Base-by-base conservation (phyloP, 2,329 filamentous ascomycete species). In the Allantophomopsis cytisporea region DNA sequence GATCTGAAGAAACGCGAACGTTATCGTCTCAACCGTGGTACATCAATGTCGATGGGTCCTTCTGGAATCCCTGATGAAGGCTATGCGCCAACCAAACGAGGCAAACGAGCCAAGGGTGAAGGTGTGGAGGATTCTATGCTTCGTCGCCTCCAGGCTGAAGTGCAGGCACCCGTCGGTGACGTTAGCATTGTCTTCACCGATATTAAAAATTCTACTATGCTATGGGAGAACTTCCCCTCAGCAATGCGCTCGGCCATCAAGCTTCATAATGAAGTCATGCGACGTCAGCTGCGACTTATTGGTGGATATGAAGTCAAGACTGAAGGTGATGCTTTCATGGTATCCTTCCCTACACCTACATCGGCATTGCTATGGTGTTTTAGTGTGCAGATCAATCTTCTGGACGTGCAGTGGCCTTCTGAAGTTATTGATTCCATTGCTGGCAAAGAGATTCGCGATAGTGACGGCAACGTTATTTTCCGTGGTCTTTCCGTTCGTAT, bases 241-340 rank as follows among this genome's bases (percentile, higher is more conserved):
- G 88, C 91, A 15, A 98, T 98, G 91, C 76, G 89, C 51, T 89
- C 88, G 12, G 88, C 88, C 14, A 98, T 98, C 62, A 93, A 89
- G 60, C 80, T 94, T 49, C 91, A 98, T 68, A 98, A 98, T 59
- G 87, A 94, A 52, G 76, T 95, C 35, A 94, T 98, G 81, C 82
- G 91, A 48, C 76, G 91, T 41, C 89, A 96, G 56, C 66, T 98
- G 49, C 80, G 91, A 38, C 81, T 88, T 46, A 93, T 95, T 50
- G 91, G 91, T 54, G 91, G 91, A 1, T 98, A 95, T 55, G 91
- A 98, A 62, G 91, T 98, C 60, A 98, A 98, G 69, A 98, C 91
- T 14, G 91, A 98, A 84, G 91, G 91, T 49, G 91, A 98, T 61
- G 91, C 91, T 7, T 98, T 98, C 54, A 96, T 98, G 88, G 91